These are phyloP conservation scores for Heterobasidion annosum DNA, from an alignment of 1,284 basidiomycete genomes.

Conservation along the genomic window DNA sequence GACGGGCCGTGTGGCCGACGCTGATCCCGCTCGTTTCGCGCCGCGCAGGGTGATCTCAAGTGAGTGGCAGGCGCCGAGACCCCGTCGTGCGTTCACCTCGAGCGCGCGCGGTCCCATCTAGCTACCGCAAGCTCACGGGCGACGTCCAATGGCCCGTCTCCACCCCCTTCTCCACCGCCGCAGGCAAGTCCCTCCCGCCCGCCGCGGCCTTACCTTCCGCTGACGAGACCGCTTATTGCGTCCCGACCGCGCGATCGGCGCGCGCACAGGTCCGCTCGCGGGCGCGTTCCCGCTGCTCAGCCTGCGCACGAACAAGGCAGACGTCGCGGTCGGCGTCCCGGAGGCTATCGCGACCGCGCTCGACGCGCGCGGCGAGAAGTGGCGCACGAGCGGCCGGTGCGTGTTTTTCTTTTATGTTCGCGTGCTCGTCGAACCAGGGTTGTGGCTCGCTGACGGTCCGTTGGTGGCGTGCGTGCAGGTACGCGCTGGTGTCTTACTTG, in stretches of 20 bases:
- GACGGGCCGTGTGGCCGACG: too few species aligned
- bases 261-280: slow-evolving; percentile 57
- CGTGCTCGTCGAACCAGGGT: not conserved
- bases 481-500: not conserved
- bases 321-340: slow-evolving; percentile 80
- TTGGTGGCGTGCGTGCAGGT: not conserved
- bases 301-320: slow-evolving; percentile 92
- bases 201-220: not conserved
- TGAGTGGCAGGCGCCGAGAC: slow-evolving; percentile 23
- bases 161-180: slow-evolving; percentile 70
- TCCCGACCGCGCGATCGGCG: too few species aligned
- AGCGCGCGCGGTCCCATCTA: not conserved
- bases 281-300: slow-evolving; percentile 79
- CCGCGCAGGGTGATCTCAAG: slow-evolving; percentile 80
- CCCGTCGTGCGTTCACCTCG: not conserved
- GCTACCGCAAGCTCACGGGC: slow-evolving; percentile 65
- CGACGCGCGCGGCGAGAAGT: slow-evolving; percentile 62
- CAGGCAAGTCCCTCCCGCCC: slow-evolving; percentile 44
- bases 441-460: not conserved
- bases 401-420: slow-evolving; percentile 15
- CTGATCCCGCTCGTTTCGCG: not conserved
- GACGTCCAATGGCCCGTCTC: slow-evolving; percentile 86
- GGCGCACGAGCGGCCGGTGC: slow-evolving; percentile 78
- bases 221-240: not conserved
- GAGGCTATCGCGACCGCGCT: slow-evolving; percentile 56